Conservation (phyloP, 441 rosid genomes). For the Syzygium malaccense region DNA sequence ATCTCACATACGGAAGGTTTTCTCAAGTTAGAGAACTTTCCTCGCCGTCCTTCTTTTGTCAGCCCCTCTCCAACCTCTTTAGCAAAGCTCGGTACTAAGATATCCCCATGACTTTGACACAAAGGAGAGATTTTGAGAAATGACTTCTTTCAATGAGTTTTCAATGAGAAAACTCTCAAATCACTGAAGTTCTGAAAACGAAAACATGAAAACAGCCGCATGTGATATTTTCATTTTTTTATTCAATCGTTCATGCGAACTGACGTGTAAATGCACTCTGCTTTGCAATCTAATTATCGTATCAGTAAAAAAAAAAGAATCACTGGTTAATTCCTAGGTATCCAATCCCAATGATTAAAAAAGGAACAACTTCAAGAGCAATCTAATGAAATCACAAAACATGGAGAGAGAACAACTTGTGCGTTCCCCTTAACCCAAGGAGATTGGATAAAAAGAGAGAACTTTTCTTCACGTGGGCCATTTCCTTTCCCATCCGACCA, state of each 20-base stretch:
- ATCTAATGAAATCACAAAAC: not conserved
- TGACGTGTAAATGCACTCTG: not conserved
- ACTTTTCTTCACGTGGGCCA: not conserved
- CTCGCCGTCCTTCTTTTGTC: not conserved
- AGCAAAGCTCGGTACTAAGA: not conserved
- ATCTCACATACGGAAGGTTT: not conserved
- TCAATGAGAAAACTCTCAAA: not conserved
- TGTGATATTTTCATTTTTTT: not conserved
- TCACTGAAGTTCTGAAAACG: not conserved
- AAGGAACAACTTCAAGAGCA: not conserved
- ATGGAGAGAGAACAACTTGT: not conserved
- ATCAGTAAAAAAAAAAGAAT: not conserved
- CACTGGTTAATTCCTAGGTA: not conserved
- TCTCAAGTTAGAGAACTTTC: not conserved
- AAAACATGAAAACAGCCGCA: not conserved
- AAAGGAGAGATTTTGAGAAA: not conserved
- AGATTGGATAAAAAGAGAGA: not conserved
- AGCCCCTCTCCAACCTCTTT: not conserved
- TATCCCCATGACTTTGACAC: not conserved
- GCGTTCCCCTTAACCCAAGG: not conserved
- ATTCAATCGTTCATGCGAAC: not conserved
- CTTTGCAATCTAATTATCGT: not conserved
- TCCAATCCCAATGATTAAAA: not conserved
- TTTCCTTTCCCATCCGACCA: not conserved
- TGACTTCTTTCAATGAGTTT: not conserved